Evolutionary conservation across 352 stramenopile genomes (phyloP), one percentile per base, ranked within the genome.

Genomic region (Phytophthora fragariae): DNA sequence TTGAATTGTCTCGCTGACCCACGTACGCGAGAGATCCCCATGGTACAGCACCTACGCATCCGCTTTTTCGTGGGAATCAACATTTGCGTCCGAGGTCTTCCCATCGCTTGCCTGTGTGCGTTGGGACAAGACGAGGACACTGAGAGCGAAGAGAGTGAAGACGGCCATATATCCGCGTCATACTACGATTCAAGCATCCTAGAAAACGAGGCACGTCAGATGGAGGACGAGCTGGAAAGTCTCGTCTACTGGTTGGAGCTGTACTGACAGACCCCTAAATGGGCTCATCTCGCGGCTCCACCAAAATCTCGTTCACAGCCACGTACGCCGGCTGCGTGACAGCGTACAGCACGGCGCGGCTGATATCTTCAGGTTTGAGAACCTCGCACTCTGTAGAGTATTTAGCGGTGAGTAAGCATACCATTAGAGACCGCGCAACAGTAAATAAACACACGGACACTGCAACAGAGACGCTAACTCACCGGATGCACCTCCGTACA

Each of bases 301-400:
- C 91, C 52, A 98, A 81, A 54, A 98, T 84, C 67, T 95, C 91
- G 73, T 98, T 98, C 57, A 98, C 88, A 11, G 91, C 89, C 24
- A 97, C 91, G 75, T 97, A 92, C 21, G 81, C 58, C 21, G 93
- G 92, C 56, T 96, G 90, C 24, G 84, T 95, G 55, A 97, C 81
- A 12, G 92, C 91, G 67, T 96, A 98, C 35, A 98, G 53, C 37
- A 98, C 92, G 6, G 93, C 91, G 60, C 90, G 83, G 10, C 85
- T 90, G 57, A 98, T 84, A 76, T 98, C 92, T 63, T 90, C 60
- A 14, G 90, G 78, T 79, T 97, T 85, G 39, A 98, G 80, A 57
- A 97, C 73, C 55, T 95, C 75, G 57, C 93, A 88, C 27, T 89
- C 84, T 90, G 61, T 77, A 72, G 39, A 62, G 63, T 77, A 74